Percentiles rank a stretch among this genome's conserved stretches.
Evolutionary conservation across 768 basidiomycete genomes (phyloP).

Genomic region (Podaxis sp.): DNA sequence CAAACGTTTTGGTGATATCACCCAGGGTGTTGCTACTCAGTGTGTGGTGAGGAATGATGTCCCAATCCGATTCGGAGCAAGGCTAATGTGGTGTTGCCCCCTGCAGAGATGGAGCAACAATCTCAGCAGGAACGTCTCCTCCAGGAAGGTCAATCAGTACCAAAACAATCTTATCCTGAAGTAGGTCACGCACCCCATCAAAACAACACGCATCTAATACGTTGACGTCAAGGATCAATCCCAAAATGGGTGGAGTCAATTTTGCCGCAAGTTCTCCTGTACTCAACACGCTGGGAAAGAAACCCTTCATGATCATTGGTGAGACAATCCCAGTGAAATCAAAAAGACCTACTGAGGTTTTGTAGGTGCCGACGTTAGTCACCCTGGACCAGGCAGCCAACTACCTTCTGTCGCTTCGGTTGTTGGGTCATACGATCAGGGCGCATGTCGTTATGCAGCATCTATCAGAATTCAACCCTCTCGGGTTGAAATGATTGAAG

Average conservation of each 20-base stretch:
- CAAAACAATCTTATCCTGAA: constrained; percentile 55
- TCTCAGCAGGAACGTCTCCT: constrained; percentile 1
- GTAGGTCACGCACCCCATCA: constrained; percentile 21
- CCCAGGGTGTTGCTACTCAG: constrained; percentile 56
- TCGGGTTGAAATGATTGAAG: constrained; percentile 41
- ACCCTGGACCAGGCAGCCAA: constrained; percentile 51
- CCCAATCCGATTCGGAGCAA: neutral
- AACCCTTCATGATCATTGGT: constrained; percentile 39
- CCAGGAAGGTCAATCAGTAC: constrained; percentile 40
- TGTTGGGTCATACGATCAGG: constrained; percentile 49
- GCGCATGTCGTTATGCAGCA: constrained; percentile 42
- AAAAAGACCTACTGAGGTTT: neutral
- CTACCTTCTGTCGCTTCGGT: constrained; percentile 55
- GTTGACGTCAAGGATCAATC: constrained; percentile 39
- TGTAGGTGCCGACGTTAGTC: constrained; percentile 57
- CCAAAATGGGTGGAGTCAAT: constrained; percentile 50
- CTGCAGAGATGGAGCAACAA: constrained; percentile 9
- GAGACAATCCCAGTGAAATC: neutral
- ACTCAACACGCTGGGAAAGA: constrained; percentile 14
- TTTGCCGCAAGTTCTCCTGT: constrained; percentile 25
- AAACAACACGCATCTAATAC: neutral
- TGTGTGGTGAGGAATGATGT: constrained; percentile 43
- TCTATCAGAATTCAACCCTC: constrained; percentile 40
- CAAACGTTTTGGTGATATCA: constrained; percentile 36
- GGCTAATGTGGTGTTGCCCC: neutral